Base-by-base conservation (phyloP, 208 protist species). In the Leishmania mexicana region DNA sequence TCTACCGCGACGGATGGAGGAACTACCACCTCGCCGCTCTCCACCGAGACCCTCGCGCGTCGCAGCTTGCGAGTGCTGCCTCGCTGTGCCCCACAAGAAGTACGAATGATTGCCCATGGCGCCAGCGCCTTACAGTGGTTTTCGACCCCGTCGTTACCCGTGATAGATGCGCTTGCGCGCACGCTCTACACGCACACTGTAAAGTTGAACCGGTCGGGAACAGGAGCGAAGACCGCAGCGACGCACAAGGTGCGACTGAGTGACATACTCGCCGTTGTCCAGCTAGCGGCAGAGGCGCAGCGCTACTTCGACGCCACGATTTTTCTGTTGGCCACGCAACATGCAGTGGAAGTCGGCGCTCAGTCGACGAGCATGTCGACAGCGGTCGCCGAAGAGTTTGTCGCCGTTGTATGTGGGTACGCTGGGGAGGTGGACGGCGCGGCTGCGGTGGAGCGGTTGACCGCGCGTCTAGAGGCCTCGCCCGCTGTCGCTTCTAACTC, bases 71-170 rank as follows among this genome's bases (percentile, higher is more conserved):
- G 89, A 40, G 35, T 94, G 17, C 70, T 81, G 28, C 90, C 87
- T 28, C 65, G 78, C 47, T 96, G 93, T 80, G 80, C 74, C 13
- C 76, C 90, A 53, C 85, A 87, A 40, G 93, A 96, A 78, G 62
- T 96, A 53, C 76, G 84, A 15, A 95, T 96, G 88, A 78, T 96
- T 11, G 86, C 90, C 3, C 78, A 83, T 45, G 93, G 93, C 28
- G 87, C 87, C 54, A 62, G 54, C 7, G 83, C 92, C 24, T 62
- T 96, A 45, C 83, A 62, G 75, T 87, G 85, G 73, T 70, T 31
- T 24, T 62, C 74, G 3, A 67, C 86, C 38, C 65, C 72, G 40
- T 75, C 82, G 17, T 1, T 51, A 4, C 58, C 53, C 57, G 51
- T 93, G 31, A 78, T 79, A 15, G 92, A 93, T 54, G 80, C 81